Percentiles rank a stretch among this genome's conserved stretches.
Evolutionary conservation across 805 yeast species (phyloP).

Genomic region (Candida nitratophila): DNA sequence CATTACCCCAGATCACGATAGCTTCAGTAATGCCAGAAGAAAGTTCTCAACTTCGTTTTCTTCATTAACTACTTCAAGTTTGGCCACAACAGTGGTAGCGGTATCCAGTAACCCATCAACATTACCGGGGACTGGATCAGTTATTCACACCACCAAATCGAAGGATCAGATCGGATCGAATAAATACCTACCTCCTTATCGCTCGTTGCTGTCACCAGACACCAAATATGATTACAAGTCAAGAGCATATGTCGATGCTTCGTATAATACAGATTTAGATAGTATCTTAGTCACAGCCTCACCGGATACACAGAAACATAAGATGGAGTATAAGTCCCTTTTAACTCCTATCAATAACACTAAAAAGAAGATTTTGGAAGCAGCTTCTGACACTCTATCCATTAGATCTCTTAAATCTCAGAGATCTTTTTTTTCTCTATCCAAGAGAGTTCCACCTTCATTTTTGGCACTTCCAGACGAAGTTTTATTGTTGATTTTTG

Average conservation of each 20-base stretch:
- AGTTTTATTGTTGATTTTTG: conserved; percentile 31
- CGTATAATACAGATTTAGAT: no score
- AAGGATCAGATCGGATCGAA: conserved; percentile 10
- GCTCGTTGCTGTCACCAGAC: conserved; percentile 43
- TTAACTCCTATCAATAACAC: conserved; percentile 31
- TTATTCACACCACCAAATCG: neutral
- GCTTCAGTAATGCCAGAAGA: neutral
- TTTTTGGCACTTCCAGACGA: conserved; percentile 33
- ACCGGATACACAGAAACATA: conserved; percentile 15
- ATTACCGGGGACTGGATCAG: neutral
- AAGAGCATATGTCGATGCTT: conserved; percentile 29
- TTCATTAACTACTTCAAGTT: neutral
- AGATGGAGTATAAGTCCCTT: conserved; percentile 42
- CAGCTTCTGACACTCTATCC: conserved; percentile 36
- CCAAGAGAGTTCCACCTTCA: neutral
- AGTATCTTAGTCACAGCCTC: no score
- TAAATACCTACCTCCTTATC: conserved; percentile 41
- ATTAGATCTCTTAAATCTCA: conserved; percentile 30
- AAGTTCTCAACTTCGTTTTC: neutral
- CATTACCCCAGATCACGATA: neutral
- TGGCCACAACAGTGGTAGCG: neutral
- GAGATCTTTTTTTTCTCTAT: conserved; percentile 6
- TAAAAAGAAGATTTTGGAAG: conserved; percentile 25
- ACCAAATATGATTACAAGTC: conserved; percentile 44
- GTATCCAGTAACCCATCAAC: no score